Evolutionary conservation across 768 basidiomycete genomes (phyloP), one percentile per base, ranked within the genome.

Genomic region (Podaxis rugospora): DNA sequence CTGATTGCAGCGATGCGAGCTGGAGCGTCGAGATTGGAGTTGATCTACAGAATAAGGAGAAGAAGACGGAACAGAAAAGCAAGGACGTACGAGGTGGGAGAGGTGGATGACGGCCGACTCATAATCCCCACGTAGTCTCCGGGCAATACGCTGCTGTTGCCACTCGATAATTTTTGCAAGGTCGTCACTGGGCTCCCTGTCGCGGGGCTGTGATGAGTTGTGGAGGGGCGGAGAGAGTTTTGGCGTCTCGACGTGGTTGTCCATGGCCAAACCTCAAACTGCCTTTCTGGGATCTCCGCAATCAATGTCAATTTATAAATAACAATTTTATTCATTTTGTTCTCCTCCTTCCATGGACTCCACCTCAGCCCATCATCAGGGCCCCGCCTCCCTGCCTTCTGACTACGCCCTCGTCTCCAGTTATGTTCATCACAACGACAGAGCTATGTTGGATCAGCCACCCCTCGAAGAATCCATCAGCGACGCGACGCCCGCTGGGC

Each of bases 1-100:
- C 89, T 89, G n/a, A 99, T 87, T 1, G 90, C 79, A 14, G 87
- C 83, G 52, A 99, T 80, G 40, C 81, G 79, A 53, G 92, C 72
- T 0, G 87, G 86, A 0, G 87, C 80, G 14, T 86, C 76, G 51
- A 91, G 73, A 67, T 89, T 93, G 25, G 74, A 76, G 62, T 85
- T 81, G 27, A 93, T 81, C 92, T 94, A 57, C 4, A 35, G 16
- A 42, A 42, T 14, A 42, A 42, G 27, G 27, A 28, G 27, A 28
- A 42, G 14, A 42, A 18, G 40, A 36, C 14, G 16, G 13, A 52
- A 46, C n/a, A 21, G 1, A 0, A 42, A 0, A 95, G 94, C 39
- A 9, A 50, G 2, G 0, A 76, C 84, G 67, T 53, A 89, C 89
- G 53, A 90, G 74, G 62, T 90, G 83, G 0, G 83, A 78, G 21